Percentiles rank a stretch among this genome's conserved stretches.
Evolutionary conservation across 2,329 filamentous ascomycete species (phyloP).

Genomic region (Xylaria sp.): DNA sequence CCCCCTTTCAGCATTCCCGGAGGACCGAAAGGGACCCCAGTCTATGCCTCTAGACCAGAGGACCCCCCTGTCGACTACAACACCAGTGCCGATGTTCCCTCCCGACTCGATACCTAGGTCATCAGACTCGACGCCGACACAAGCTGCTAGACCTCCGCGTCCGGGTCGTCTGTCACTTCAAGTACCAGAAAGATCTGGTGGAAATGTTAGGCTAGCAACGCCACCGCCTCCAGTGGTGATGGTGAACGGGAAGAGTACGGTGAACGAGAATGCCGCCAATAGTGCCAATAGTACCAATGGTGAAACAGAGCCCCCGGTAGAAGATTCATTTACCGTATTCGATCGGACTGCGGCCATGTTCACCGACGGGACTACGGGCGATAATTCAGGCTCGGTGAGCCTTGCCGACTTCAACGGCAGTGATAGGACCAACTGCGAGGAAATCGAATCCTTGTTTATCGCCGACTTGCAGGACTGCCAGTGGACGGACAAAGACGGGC

Average conservation of each 20-base stretch:
- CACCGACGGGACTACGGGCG: slow-evolving; percentile 22
- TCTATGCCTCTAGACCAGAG: slow-evolving; percentile 31
- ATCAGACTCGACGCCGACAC: slow-evolving; percentile 28
- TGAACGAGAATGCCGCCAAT: slow-evolving; percentile 18
- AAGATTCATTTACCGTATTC: slow-evolving; percentile 28
- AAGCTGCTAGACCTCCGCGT: slow-evolving; percentile 34
- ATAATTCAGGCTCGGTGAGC: slow-evolving; percentile 26
- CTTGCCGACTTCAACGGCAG: slow-evolving; percentile 37
- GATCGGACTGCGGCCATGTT: slow-evolving; percentile 32
- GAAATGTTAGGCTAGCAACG: slow-evolving; percentile 65
- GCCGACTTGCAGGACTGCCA: slow-evolving; percentile 51
- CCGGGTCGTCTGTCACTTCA: slow-evolving; percentile 62
- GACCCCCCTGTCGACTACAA: slow-evolving; percentile 22
- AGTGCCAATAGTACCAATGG: slow-evolving; percentile 11
- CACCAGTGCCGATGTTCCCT: slow-evolving; percentile 32
- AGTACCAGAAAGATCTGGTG: slow-evolving; percentile 63
- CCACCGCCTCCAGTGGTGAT: slow-evolving; percentile 55
- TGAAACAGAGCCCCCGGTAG: slow-evolving; percentile 5
- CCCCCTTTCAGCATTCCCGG: slow-evolving; percentile 69
- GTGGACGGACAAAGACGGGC: slow-evolving; percentile 55
- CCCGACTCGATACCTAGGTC: slow-evolving; percentile 29
- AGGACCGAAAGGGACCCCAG: slow-evolving; percentile 56
- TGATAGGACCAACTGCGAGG: slow-evolving; percentile 59
- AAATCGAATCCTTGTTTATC: slow-evolving; percentile 58
- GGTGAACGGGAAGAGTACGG: slow-evolving; percentile 50